phyloP scores from a whole-genome alignment of 805 yeast genomes.

The Starmerella riodocensis region DNA sequence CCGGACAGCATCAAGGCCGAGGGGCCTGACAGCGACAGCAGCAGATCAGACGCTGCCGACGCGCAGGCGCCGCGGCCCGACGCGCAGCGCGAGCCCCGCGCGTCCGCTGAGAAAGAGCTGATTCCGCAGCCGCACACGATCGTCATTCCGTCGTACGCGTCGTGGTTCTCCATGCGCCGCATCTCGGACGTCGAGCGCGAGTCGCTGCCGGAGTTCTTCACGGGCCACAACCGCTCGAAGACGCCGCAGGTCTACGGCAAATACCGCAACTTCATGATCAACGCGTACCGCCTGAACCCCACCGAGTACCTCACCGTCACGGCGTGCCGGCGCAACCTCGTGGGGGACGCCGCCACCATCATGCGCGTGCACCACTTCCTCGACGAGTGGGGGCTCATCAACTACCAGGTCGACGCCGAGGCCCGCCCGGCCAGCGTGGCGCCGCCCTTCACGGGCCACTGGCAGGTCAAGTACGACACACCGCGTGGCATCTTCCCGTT shows the following conservation, averaged over 20 bases:
- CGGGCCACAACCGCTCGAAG: constrained; percentile 46
- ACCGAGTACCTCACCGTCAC: constrained; percentile 81
- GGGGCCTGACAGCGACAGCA: no score
- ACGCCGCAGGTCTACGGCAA: constrained; percentile 69
- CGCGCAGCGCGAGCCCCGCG: no score
- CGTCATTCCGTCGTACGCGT: constrained; percentile 72
- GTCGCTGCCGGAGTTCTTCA: constrained; percentile 80
- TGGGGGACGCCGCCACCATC: constrained; percentile 83
- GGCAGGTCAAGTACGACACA: constrained; percentile 65
- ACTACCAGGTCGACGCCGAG: constrained; percentile 79
- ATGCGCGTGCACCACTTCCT: constrained; percentile 73
- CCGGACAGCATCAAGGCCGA: no score
- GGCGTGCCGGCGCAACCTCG: constrained; percentile 77
- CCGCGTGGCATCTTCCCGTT: constrained; percentile 90
- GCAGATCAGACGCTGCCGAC: no score
- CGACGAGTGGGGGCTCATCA: constrained; percentile 84
- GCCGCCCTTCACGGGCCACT: constrained; percentile 66
- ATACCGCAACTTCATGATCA: constrained; percentile 79
- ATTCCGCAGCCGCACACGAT: constrained; percentile 65
- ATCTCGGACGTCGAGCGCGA: constrained; percentile 69
- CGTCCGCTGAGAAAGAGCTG: constrained; percentile 6
- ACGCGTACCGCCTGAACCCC: constrained; percentile 77
- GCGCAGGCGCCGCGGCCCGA: no score
- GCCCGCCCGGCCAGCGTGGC: constrained; percentile 50
- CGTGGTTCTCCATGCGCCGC: constrained; percentile 68